Percentiles rank a stretch among this genome's conserved stretches.
Evolutionary conservation across 148 eudicot species (phyloP).

Genomic region (Pouteria glomerata): DNA sequence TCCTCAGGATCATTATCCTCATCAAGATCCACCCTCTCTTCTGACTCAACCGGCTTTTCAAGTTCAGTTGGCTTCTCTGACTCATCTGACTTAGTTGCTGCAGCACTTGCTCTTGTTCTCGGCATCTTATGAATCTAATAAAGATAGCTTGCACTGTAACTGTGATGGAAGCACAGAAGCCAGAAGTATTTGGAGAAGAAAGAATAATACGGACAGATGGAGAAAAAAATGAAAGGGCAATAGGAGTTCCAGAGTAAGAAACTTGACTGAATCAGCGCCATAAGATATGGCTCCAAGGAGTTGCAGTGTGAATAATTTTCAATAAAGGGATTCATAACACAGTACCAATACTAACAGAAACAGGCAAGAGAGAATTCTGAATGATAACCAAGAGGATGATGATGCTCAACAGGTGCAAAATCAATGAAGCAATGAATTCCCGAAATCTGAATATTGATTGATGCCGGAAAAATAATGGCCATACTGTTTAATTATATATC

Average conservation of each 20-base stretch:
- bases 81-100: conserved; percentile 40
- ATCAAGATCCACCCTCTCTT: conserved; percentile 60
- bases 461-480: conserved; percentile 34
- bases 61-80: conserved; percentile 38
- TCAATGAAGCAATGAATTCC: conserved; percentile 44
- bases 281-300: conserved; percentile 64
- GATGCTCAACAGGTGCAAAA: conserved; percentile 52
- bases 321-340: conserved; percentile 12
- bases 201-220: conserved; percentile 58
- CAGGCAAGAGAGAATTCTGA: conserved; percentile 50
- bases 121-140: conserved; percentile 63
- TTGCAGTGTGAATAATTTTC: conserved; percentile 41
- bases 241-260: conserved; percentile 65
- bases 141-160: conserved; percentile 48
- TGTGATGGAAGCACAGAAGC: conserved; percentile 73
- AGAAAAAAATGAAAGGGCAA: conserved; percentile 61
- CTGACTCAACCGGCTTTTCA: conserved; percentile 41
- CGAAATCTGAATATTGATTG: conserved; percentile 27
- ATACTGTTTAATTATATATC: conserved; percentile 30
- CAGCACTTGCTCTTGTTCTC: conserved; percentile 55
- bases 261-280: conserved; percentile 68
- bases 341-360: conserved; percentile 34
- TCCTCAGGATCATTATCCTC: conserved; percentile 73
- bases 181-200: conserved; percentile 66
- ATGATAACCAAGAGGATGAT: conserved; percentile 46